Base-by-base conservation (phyloP, 345 rosid genomes). In the Ailanthus altissimus region DNA sequence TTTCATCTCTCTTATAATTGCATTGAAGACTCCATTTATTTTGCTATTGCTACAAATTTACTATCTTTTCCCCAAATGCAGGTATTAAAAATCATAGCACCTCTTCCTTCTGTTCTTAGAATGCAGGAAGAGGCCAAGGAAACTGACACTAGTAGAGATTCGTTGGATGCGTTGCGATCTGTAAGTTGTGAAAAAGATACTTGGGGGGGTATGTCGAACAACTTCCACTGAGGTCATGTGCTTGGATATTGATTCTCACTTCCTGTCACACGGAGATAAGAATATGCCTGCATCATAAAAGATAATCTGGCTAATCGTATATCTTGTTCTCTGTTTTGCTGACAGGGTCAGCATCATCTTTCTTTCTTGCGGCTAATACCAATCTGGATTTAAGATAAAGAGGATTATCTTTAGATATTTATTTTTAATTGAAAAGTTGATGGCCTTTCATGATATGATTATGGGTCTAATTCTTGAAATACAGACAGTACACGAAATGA, bases 1-100 rank as follows among this genome's bases (percentile, higher is more conserved):
- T 8, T 8, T 21, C 25, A 23, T 8, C 23, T 2, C 26, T 12
- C 0, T 16, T 13, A 6, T 16, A 46, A 50, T 69, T 23, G 8
- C 12, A 20, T 6, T 3, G 58, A 49, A 46, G 8, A 13, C 7
- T 25, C 12, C 21, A 47, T n/a, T 58, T 0, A n/a, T 12, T 7
- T 62, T 68, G 36, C 53, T 42, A 8, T 28, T 6, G 28, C 21
- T 40, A 3, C 74, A 38, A 42, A 36, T 28, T 53, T 15, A 59
- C 15, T n/a, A 42, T 49, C 18, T 70, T 13, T 43, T 57, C 47
- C 28, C 70, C 15, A 69, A 4, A 51, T 74, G 77, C 86, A 94
- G 97, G 86, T 80, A 15, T 69, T 88, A 38, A 81, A 77, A 62
- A 74, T 92, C 54, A 78, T 76, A n/a, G 97, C 97, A 1, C 89